Evolutionary conservation across 495 filamentous ascomycete species (phyloP).

Genomic region (Lasiosphaeria hispida): DNA sequence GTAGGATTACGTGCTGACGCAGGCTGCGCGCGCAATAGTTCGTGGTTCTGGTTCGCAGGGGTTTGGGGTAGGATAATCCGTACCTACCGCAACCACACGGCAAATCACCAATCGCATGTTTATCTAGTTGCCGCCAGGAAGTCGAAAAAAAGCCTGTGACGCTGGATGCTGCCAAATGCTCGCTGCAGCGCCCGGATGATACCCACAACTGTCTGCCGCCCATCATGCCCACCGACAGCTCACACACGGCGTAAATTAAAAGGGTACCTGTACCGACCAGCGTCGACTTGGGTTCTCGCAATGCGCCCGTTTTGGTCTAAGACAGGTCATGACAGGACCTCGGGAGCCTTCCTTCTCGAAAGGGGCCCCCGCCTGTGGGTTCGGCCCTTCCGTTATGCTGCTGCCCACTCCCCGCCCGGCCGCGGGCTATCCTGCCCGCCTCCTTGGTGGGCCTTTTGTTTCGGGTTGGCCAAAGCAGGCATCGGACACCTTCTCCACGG

Average conservation of each 20-base stretch:
- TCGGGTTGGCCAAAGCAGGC: neutral
- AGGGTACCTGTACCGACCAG: slow-evolving; percentile 6
- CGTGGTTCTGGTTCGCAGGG: neutral
- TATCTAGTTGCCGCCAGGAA: slow-evolving; percentile 3
- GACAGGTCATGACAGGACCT: too few species aligned
- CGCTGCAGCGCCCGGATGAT: slow-evolving; percentile 11
- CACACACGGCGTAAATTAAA: neutral
- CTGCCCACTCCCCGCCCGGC: too few species aligned
- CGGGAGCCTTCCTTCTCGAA: too few species aligned
- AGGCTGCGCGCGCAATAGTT: slow-evolving; percentile 6
- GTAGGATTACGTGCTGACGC: slow-evolving; percentile 16
- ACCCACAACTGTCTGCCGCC: slow-evolving; percentile 6
- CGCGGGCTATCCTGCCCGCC: too few species aligned
- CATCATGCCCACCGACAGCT: neutral
- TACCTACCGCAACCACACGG: neutral
- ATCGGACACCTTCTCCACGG: neutral
- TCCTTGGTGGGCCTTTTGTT: too few species aligned
- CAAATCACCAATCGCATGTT: slow-evolving; percentile 3
- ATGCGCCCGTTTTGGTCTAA: neutral
- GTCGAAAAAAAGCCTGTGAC: slow-evolving; percentile 8
- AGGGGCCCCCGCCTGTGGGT: too few species aligned
- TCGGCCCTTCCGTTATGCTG: too few species aligned
- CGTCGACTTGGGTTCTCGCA: neutral
- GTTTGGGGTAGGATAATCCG: neutral
- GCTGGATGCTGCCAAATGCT: slow-evolving; percentile 4